phyloP scores from a whole-genome alignment of 73 alveolate species.

The Paramecium sonneborni region DNA sequence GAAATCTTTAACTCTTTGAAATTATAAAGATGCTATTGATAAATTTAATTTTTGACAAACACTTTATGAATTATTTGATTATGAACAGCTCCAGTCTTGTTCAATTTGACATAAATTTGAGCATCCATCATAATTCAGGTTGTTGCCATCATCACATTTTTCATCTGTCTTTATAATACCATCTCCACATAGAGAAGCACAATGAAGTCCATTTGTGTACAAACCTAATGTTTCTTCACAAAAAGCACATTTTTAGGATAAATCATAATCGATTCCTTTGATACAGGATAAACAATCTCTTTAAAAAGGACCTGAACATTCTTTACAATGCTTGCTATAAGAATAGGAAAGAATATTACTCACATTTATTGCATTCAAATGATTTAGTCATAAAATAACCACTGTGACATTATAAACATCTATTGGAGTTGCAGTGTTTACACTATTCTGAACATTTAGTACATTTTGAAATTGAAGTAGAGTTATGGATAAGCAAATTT shows the following conservation, averaged over 20 bases:
- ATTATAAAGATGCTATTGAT: not conserved
- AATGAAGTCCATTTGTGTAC: not conserved
- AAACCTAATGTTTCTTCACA: slow-evolving; percentile 20
- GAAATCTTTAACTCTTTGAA: not conserved
- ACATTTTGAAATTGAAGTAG: slow-evolving; percentile 6
- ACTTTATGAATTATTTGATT: not conserved
- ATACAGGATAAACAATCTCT: not conserved
- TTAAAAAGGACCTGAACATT: not conserved
- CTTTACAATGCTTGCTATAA: not conserved
- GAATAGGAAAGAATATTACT: not conserved
- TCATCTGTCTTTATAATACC: slow-evolving; percentile 41
- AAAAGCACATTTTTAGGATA: not conserved
- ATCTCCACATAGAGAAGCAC: slow-evolving; percentile 56
- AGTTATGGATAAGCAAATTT: not conserved
- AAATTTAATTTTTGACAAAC: not conserved
- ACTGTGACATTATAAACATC: not conserved
- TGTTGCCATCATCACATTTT: slow-evolving; percentile 67
- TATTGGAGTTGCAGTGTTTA: not conserved
- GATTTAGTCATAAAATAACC: not conserved
- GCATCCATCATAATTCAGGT: slow-evolving; percentile 63
- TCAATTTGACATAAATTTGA: not conserved
- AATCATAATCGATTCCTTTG: slow-evolving; percentile 54
- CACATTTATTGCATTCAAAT: not conserved
- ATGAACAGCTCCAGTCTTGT: not conserved
- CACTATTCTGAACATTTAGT: slow-evolving; percentile 11